These are phyloP conservation scores for Manihot esculenta DNA, from an alignment of 441 rosid species.

Conservation along the genomic window DNA sequence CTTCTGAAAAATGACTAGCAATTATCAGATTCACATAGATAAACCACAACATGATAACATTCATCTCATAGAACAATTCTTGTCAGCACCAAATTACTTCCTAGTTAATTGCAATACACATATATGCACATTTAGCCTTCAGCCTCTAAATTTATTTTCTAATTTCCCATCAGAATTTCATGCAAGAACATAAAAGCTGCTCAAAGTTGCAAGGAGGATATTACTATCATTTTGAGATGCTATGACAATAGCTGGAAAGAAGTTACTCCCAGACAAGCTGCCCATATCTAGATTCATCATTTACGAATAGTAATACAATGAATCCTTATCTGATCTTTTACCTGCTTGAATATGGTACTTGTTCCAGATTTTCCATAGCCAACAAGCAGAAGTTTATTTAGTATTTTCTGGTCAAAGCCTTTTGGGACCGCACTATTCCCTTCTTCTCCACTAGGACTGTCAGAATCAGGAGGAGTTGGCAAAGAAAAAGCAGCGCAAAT, in stretches of 20 bases:
- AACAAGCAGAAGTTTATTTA: slow-evolving; percentile 69
- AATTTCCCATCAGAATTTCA: background rate
- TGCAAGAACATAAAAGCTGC: background rate
- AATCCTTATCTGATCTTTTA: slow-evolving; percentile 22
- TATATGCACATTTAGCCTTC: background rate
- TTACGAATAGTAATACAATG: background rate
- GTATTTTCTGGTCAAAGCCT: slow-evolving; percentile 21
- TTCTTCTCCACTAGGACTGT: slow-evolving; percentile 33
- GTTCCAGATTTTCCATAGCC: slow-evolving; percentile 75
- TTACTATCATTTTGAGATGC: background rate
- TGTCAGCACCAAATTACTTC: background rate
- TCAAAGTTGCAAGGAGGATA: background rate
- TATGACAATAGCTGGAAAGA: background rate
- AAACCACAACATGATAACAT: background rate
- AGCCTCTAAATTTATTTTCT: background rate
- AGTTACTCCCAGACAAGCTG: background rate
- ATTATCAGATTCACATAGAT: background rate
- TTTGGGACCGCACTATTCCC: slow-evolving; percentile 43
- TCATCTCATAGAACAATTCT: background rate
- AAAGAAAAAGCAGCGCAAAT: slow-evolving; percentile 63
- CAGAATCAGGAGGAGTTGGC: slow-evolving; percentile 63
- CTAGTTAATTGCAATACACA: background rate
- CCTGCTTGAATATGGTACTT: slow-evolving; percentile 94
- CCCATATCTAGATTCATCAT: slow-evolving; percentile 1
- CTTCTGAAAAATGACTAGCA: background rate